Conservation (phyloP, 768 basidiomycete genomes). For the Leccinum variicolor region DNA sequence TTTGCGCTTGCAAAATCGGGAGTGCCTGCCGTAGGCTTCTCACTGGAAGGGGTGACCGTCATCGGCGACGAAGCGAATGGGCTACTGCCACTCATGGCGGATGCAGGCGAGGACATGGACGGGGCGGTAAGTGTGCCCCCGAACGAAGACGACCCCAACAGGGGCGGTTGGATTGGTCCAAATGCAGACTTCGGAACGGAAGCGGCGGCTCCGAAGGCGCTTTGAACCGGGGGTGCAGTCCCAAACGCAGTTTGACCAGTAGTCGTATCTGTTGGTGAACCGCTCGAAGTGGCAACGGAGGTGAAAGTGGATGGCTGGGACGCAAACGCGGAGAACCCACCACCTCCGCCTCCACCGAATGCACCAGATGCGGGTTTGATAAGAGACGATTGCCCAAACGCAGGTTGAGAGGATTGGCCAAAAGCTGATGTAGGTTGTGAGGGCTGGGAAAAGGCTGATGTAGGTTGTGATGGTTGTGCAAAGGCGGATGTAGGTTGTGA, state of each 20-base stretch:
- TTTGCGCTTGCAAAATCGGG: conserved; percentile 37
- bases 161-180: conserved; percentile 14
- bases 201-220: conserved; percentile 14
- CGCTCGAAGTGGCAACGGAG: conserved; percentile 7
- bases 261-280: neutral
- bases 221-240: conserved; percentile 11
- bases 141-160: conserved; percentile 28
- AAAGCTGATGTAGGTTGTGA: conserved; percentile 34
- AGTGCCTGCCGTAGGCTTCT: conserved; percentile 19
- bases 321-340: conserved; percentile 53
- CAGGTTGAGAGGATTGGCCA: conserved; percentile 33
- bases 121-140: conserved; percentile 18
- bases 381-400: conserved; percentile 37
- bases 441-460: conserved; percentile 27
- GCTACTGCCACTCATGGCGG: conserved; percentile 18
- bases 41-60: conserved; percentile 17
- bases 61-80: conserved; percentile 29
- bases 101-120: conserved; percentile 12
- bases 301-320: conserved; percentile 44
- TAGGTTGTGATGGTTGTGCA: conserved; percentile 25
- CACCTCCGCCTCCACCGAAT: conserved; percentile 42
- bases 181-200: conserved; percentile 18
- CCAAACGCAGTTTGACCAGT: conserved; percentile 23
- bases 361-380: conserved; percentile 52
- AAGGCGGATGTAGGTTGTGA: conserved; percentile 34